Base-by-base conservation (phyloP, 2,329 filamentous ascomycete species). In the Ceratocystis alfenasii region DNA sequence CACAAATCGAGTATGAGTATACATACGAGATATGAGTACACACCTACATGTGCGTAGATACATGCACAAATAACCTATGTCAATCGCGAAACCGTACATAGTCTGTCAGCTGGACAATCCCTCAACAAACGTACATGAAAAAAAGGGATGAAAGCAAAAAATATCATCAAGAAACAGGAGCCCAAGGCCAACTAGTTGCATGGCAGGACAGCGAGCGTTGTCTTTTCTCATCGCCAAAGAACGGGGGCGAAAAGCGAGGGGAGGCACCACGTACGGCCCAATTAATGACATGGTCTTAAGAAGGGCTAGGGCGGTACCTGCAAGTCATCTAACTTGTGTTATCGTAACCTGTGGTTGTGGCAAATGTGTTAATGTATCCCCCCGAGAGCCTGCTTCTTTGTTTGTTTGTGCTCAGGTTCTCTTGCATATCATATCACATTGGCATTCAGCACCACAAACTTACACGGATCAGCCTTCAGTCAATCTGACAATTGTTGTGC, bases 261-360 rank as follows among this genome's bases (percentile, higher is more conserved):
- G 20, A 48, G 8, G n/a, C 6, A 50, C 28, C 25, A 33, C 6
- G 57, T 10, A 28, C 57, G 5, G 28, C 15, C n/a, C 28, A 28
- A 61, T n/a, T 62, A 22, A 12, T 44, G 60, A 46, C 60, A 62
- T 44, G 20, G 33, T 45, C 8, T 46, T 44, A 46, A 62, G 60
- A 25, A 62, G 36, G 30, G 25, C 30, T 28, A 30, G 25, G 25
- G 15, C 53, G 53, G 53, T 33, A 30, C 53, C 53, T 57, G 53
- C 28, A 57, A 57, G 53, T 25, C 20, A 62, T 62, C 33, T 44
- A 44, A 30, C 44, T 20, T 44, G 12, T 62, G 60, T 8, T 44
- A 62, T 62, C 25, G 10, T 62, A 25, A 10, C 33, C 22, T 44
- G n/a, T 44, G 20, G 20, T 62, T 4, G 48, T 50, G 48, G 48